Evolutionary conservation across 2,329 filamentous ascomycete species (phyloP).

Genomic region (Trichoderma afroharzianum): DNA sequence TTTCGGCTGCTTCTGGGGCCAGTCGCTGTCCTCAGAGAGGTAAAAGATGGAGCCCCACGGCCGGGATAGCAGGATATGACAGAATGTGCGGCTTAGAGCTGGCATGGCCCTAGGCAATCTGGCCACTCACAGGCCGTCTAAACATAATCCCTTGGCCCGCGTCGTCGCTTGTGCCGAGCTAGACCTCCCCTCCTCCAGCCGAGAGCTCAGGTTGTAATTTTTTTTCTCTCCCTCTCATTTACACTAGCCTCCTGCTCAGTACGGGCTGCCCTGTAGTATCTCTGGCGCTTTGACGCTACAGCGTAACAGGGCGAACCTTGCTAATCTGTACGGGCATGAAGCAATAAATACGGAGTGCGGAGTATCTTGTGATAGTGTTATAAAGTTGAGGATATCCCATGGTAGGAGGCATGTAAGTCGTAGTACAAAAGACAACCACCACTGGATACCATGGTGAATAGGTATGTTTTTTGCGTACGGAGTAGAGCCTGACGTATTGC

Average conservation of each 20-base stretch:
- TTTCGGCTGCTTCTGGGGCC: conserved; percentile 20
- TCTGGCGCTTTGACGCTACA: neutral
- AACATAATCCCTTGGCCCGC: conserved; percentile 25
- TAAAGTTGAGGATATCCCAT: neutral
- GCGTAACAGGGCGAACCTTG: neutral
- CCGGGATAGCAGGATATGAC: conserved; percentile 14
- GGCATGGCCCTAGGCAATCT: conserved; percentile 4
- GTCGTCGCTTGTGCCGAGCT: conserved; percentile 18
- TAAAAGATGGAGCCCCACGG: conserved; percentile 13
- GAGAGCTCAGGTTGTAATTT: conserved; percentile 2
- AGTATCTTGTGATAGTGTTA: neutral
- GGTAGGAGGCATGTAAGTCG: neutral
- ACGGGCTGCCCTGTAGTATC: neutral
- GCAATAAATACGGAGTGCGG: neutral
- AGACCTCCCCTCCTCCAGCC: conserved; percentile 16
- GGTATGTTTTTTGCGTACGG: neutral
- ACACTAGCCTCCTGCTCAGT: neutral
- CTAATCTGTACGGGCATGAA: neutral
- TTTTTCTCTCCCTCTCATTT: neutral
- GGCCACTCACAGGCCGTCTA: conserved; percentile 26
- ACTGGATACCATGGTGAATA: neutral
- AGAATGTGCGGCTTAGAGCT: conserved; percentile 14
- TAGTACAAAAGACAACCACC: neutral
- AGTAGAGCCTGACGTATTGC: neutral
- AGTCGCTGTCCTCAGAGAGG: conserved; percentile 18